A percentile compares a stretch with the other conserved stretches of the same genome.
phyloP scores from a whole-genome alignment of 2,329 filamentous ascomycete genomes.

The Arthrobotrys sphaeroides region DNA sequence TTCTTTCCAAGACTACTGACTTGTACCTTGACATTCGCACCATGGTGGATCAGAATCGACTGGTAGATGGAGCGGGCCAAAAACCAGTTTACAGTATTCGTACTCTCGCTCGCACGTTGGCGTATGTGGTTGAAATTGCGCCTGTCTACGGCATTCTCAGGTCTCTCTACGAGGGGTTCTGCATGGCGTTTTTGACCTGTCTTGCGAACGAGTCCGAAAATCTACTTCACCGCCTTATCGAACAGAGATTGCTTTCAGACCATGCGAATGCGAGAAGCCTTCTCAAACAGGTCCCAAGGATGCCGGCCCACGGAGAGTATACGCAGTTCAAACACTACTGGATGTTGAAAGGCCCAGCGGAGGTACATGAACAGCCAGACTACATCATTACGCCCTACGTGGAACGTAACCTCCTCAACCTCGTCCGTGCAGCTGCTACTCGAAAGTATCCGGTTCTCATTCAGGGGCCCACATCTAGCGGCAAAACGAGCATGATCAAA shows the following conservation, averaged over 20 bases:
- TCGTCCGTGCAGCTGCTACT: conserved; percentile 92
- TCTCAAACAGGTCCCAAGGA: conserved; percentile 78
- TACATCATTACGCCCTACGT: conserved; percentile 98
- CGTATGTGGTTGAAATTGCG: conserved; percentile 85
- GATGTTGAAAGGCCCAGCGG: conserved; percentile 78
- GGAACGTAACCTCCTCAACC: conserved; percentile 89
- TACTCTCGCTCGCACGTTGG: conserved; percentile 87
- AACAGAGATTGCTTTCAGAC: conserved; percentile 59
- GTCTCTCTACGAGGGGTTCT: conserved; percentile 92
- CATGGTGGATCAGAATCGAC: conserved; percentile 78
- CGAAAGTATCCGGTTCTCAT: conserved; percentile 91
- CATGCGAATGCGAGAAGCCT: conserved; percentile 72
- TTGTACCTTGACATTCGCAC: conserved; percentile 84
- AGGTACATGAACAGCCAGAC: conserved; percentile 77
- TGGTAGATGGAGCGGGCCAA: conserved; percentile 95
- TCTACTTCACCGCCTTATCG: conserved; percentile 79
- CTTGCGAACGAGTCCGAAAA: conserved; percentile 83
- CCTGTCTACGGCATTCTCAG: conserved; percentile 84
- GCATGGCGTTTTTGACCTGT: conserved; percentile 95
- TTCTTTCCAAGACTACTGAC: conserved; percentile 61
- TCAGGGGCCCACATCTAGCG: conserved; percentile 94
- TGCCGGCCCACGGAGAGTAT: conserved; percentile 81
- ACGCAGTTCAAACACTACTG: conserved; percentile 90
- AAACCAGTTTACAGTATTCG: conserved; percentile 96
- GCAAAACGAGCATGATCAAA: conserved; percentile 99